These are phyloP conservation scores for Neurospora sp. DNA, from an alignment of 495 filamentous ascomycete species.

Conservation along the genomic window DNA sequence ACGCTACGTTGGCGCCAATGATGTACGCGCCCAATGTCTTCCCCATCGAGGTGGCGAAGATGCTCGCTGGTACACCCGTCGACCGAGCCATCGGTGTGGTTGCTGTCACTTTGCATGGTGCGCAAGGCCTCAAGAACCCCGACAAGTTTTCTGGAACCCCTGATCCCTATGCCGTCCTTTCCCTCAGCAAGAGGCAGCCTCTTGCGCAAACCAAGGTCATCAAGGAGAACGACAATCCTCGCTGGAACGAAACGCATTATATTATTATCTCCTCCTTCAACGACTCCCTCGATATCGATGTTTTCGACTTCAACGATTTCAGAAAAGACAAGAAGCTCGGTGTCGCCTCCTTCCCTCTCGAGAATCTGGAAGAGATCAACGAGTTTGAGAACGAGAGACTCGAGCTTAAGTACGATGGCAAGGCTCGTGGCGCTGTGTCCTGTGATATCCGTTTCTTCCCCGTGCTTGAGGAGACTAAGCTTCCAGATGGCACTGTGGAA, in stretches of 20 bases:
- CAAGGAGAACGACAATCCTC: slow-evolving; percentile 72
- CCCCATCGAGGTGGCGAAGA: slow-evolving; percentile 96
- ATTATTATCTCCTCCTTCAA: slow-evolving; percentile 84
- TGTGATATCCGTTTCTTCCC: slow-evolving; percentile 93
- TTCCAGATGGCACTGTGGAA: slow-evolving; percentile 65
- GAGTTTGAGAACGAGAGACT: slow-evolving; percentile 78
- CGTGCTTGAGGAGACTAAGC: slow-evolving; percentile 60
- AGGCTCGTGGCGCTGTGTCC: slow-evolving; percentile 66
- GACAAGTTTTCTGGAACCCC: slow-evolving; percentile 90
- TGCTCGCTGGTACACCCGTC: slow-evolving; percentile 89
- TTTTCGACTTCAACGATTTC: slow-evolving; percentile 91
- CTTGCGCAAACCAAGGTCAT: slow-evolving; percentile 85
- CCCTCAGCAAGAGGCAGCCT: slow-evolving; percentile 67
- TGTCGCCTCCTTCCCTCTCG: slow-evolving; percentile 69
- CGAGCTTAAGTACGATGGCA: slow-evolving; percentile 76
- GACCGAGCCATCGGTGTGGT: slow-evolving; percentile 94
- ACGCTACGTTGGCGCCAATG: slow-evolving; percentile 84
- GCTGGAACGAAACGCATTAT: slow-evolving; percentile 95
- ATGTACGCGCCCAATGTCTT: slow-evolving; percentile 97
- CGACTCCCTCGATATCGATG: slow-evolving; percentile 68
- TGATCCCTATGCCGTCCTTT: slow-evolving; percentile 85
- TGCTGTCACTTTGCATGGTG: slow-evolving; percentile 82
- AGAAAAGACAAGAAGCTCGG: slow-evolving; percentile 96
- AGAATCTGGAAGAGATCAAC: slow-evolving; percentile 62
- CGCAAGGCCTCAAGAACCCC: slow-evolving; percentile 83